phyloP scores from a whole-genome alignment of 192 early-diverging fungal genomes.

The Podila horticola region DNA sequence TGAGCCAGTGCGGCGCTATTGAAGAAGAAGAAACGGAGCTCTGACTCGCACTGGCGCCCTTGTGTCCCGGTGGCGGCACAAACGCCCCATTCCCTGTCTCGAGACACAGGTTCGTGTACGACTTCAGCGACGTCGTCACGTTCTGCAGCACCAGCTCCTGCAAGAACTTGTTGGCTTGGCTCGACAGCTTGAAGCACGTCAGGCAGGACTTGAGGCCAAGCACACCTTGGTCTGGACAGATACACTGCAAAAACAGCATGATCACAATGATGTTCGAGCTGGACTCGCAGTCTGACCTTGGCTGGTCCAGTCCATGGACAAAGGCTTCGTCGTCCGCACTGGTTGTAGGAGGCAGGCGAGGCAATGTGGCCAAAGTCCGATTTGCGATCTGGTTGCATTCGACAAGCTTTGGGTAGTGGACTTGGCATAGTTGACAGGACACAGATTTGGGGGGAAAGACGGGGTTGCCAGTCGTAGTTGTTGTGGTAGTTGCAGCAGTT shows the following conservation, averaged over 20 bases:
- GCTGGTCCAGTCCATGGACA: not conserved
- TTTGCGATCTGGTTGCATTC: not conserved
- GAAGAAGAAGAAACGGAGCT: too few relatives aligned
- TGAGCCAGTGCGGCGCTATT: not conserved
- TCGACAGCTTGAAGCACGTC: slow-evolving; percentile 12
- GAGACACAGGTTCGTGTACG: not conserved
- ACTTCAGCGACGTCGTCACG: slow-evolving; percentile 10
- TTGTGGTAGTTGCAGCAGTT: too few relatives aligned
- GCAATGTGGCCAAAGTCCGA: not conserved
- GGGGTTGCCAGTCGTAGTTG: not conserved
- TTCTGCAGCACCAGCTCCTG: slow-evolving; percentile 3
- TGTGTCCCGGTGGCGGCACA: not conserved
- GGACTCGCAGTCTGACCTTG: too few relatives aligned
- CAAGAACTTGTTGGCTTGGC: slow-evolving; percentile 1
- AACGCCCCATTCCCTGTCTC: slow-evolving; percentile 2
- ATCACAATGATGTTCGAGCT: not conserved
- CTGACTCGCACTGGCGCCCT: not conserved
- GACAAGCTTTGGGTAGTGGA: not conserved
- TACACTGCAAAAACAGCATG: slow-evolving; percentile 15
- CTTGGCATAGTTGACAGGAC: slow-evolving; percentile 1
- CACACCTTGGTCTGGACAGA: slow-evolving; percentile 17
- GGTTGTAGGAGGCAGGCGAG: not conserved
- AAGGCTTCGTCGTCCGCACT: not conserved
- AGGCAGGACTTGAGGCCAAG: slow-evolving; percentile 2
- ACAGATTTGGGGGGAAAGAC: slow-evolving; percentile 2